Evolutionary conservation across 768 basidiomycete genomes (phyloP), one percentile per base, ranked within the genome.

Genomic region (Tylopilus intermedius): DNA sequence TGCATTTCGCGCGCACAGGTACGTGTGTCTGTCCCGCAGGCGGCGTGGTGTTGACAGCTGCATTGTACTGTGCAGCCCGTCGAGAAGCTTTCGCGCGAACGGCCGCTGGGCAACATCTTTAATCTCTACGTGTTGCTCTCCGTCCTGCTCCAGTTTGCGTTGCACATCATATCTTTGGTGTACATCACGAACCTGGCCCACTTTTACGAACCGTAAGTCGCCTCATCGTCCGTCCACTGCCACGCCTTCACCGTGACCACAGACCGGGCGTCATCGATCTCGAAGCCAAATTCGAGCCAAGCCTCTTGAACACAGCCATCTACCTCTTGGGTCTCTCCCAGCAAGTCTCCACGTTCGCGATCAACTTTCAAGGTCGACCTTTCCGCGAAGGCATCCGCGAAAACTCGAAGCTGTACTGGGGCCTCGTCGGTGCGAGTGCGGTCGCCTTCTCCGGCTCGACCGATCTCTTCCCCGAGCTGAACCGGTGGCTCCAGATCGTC

Each of bases 321-420:
- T 99, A 94, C 73, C 82, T 98, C 27, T 78, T 99, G 47, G 88
- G 94, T 49, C 79, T 98, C 35, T 94, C 91, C 2, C 95, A 99
- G 67, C 96, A 99, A 70, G 95, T 99, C 2, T 98, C 95, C 7
- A 98, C 96, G 0, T 98, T 99, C 64, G 86, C 94, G 4, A 93
- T 98, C 74, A 99, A 99, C 75, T 99, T 94, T 80, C 92, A 94
- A 75, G 96, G 96, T 8, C 88, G 96, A 33, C 96, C 96, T 0
- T 99, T 98, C 85, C 86, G 96, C 32, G 96, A 99, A 71, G 93
- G 93, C 35, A 97, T 99, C 65, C 81, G 90, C 3, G 96, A 99
- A 72, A 99, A 99, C 70, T 74, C 85, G 3, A 88, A 93, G n/a
- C 67, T 99, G 18, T 97, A 82, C 70, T 98, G 86, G 76, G 96